Conservation (phyloP, 2,329 filamentous ascomycete species). For the Penicillium sp. region DNA sequence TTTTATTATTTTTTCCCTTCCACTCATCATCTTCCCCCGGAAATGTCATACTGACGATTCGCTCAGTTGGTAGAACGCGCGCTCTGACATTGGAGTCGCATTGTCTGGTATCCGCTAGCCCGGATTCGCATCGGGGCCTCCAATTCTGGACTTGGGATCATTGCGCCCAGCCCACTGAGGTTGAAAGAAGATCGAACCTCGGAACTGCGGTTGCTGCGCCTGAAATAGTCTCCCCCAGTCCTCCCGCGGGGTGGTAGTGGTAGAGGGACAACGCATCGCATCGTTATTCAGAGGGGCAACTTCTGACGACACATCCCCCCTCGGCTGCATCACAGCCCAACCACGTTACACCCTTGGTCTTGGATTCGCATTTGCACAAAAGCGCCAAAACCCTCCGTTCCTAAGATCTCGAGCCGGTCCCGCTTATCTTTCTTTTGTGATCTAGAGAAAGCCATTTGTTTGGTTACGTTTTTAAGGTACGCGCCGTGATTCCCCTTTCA, state of each 20-base stretch:
- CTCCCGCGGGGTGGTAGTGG: constrained; percentile 30
- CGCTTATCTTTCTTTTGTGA: neutral
- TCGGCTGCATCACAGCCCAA: constrained; percentile 52
- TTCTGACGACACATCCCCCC: constrained; percentile 2
- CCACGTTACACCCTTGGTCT: constrained; percentile 44
- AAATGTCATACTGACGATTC: constrained; percentile 29
- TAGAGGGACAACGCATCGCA: constrained; percentile 48
- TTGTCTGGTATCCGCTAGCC: constrained; percentile 18
- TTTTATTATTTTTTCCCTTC: neutral
- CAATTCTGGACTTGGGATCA: constrained; percentile 21
- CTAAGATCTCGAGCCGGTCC: constrained; percentile 24
- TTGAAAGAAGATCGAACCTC: constrained; percentile 27
- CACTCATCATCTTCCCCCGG: constrained; percentile 12
- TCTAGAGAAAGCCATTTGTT: constrained; percentile 1
- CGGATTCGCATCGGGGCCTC: constrained; percentile 33
- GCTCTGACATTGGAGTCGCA: constrained; percentile 31
- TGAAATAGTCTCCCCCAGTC: constrained; percentile 29
- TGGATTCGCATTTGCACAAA: constrained; percentile 37
- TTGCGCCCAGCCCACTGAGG: constrained; percentile 13
- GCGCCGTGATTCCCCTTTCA: constrained; percentile 23
- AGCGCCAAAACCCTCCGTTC: constrained; percentile 36
- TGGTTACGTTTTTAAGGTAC: constrained; percentile 34
- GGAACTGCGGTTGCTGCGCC: constrained; percentile 24
- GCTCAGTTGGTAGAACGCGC: constrained; percentile 17
- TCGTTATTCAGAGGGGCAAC: constrained; percentile 31